phyloP scores from a whole-genome alignment of 2,329 filamentous ascomycete genomes.

The Colletotrichum camelliae region DNA sequence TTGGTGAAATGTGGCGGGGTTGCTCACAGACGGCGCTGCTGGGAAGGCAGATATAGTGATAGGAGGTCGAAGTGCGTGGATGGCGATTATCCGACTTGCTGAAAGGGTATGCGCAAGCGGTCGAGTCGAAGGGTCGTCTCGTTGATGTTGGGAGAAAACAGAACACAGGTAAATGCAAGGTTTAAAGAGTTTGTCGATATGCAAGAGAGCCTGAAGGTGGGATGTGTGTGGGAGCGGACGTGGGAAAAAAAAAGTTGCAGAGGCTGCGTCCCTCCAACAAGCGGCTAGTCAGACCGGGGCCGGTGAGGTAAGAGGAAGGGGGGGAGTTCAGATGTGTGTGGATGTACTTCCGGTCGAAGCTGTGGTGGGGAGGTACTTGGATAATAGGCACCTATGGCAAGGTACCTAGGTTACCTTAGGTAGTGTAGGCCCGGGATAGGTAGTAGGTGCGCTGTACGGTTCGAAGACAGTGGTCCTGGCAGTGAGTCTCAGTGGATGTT shows the following conservation, averaged over 20 bases:
- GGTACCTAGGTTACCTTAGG: not conserved
- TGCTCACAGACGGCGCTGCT: slow-evolving; percentile 14
- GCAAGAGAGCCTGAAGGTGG: slow-evolving; percentile 20
- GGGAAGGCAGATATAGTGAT: not conserved
- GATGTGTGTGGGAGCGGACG: slow-evolving; percentile 7
- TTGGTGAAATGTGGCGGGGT: slow-evolving; percentile 10
- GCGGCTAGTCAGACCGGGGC: not conserved
- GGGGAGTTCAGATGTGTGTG: not conserved
- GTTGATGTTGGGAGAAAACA: not conserved
- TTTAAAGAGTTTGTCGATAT: slow-evolving; percentile 21
- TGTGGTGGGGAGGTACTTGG: not conserved
- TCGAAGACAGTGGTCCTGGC: not conserved
- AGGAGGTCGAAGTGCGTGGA: not conserved
- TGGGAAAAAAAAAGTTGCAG: slow-evolving; percentile 22
- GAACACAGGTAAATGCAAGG: slow-evolving; percentile 11
- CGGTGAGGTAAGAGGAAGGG: not conserved
- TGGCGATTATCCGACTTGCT: slow-evolving; percentile 16
- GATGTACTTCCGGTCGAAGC: not conserved
- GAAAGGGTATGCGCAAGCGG: slow-evolving; percentile 17
- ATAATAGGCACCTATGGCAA: not conserved
- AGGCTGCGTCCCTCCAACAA: not conserved
- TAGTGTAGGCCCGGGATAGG: not conserved
- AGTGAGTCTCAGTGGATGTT: not conserved
- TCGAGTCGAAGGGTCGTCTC: slow-evolving; percentile 15
- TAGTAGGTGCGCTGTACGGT: not conserved